Percentiles rank a stretch among this genome's conserved stretches.
Conservation (phyloP, 495 filamentous ascomycete species). For the Aspergillus nanangensis region DNA sequence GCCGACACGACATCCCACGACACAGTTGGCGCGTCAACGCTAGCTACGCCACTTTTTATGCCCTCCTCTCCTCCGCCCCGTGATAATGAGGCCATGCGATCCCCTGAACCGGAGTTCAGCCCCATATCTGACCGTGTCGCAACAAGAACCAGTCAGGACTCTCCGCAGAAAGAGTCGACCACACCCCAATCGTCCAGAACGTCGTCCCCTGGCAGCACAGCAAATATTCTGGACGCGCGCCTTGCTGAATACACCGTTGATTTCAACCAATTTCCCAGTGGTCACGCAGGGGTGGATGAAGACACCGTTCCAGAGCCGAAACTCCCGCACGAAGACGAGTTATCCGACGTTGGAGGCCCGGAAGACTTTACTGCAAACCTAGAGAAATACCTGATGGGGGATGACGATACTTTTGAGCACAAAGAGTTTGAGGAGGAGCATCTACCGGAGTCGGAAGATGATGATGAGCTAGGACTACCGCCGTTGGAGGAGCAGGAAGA, state of each 20-base stretch:
- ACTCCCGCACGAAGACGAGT: constrained; percentile 22
- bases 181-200: constrained; percentile 17
- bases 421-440: constrained; percentile 6
- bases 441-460: constrained; percentile 1
- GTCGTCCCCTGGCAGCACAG: constrained; percentile 22
- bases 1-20: constrained; percentile 42
- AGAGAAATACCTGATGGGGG: constrained; percentile 44
- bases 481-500: constrained; percentile 4
- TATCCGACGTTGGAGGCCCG: constrained; percentile 47
- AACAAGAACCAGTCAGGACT: not conserved
- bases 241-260: constrained; percentile 45
- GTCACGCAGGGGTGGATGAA: constrained; percentile 30
- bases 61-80: constrained; percentile 29
- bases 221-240: constrained; percentile 35
- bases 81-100: constrained; percentile 13
- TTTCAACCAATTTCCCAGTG: constrained; percentile 41
- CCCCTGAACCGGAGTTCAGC: constrained; percentile 22
- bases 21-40: constrained; percentile 40
- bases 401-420: constrained; percentile 21
- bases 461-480: not conserved
- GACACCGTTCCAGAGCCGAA: constrained; percentile 23
- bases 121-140: constrained; percentile 17
- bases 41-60: constrained; percentile 37
- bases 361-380: constrained; percentile 50
- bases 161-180: constrained; percentile 2